Evolutionary conservation across 139 green algal genomes (phyloP).

Genomic region (Micractinium sp.): DNA sequence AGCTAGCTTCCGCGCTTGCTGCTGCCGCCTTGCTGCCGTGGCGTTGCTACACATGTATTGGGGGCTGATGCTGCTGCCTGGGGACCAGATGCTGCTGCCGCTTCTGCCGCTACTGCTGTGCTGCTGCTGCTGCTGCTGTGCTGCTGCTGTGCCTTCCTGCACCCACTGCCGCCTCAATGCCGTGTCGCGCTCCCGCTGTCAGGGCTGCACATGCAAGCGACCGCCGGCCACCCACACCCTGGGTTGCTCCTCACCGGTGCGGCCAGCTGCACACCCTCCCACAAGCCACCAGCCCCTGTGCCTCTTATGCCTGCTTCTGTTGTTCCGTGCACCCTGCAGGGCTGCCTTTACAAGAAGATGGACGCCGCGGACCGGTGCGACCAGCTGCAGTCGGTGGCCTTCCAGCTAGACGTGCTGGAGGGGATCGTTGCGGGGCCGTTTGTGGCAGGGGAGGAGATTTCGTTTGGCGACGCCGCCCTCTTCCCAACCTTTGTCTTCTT

Average conservation of each 20-base stretch:
- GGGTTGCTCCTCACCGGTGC: too few relatives aligned
- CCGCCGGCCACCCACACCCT: too few relatives aligned
- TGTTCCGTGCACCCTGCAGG: too few relatives aligned
- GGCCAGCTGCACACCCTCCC: not conserved
- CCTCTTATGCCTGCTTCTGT: too few relatives aligned
- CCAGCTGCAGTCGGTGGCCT: constrained; percentile 59
- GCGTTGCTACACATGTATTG: not conserved
- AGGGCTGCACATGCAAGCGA: too few relatives aligned
- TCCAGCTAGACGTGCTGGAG: constrained; percentile 78
- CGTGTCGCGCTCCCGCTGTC: not conserved
- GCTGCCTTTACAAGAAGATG: constrained; percentile 75
- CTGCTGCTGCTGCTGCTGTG: not conserved
- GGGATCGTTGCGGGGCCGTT: constrained; percentile 60
- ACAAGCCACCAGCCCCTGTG: too few relatives aligned
- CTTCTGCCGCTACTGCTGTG: not conserved
- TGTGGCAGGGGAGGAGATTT: constrained; percentile 44
- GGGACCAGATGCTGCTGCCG: not conserved
- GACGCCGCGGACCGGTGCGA: constrained; percentile 54
- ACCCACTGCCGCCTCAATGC: not conserved
- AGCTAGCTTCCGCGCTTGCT: not conserved
- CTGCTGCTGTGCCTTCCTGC: not conserved
- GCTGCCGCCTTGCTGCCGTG: not conserved
- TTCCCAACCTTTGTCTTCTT: constrained; percentile 83
- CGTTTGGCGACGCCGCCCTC: constrained; percentile 65
- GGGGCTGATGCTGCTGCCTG: too few relatives aligned